A percentile compares a stretch with the other conserved stretches of the same genome.
Evolutionary conservation across 1,284 basidiomycete species (phyloP).

Genomic region (Malassezia pachydermatis): DNA sequence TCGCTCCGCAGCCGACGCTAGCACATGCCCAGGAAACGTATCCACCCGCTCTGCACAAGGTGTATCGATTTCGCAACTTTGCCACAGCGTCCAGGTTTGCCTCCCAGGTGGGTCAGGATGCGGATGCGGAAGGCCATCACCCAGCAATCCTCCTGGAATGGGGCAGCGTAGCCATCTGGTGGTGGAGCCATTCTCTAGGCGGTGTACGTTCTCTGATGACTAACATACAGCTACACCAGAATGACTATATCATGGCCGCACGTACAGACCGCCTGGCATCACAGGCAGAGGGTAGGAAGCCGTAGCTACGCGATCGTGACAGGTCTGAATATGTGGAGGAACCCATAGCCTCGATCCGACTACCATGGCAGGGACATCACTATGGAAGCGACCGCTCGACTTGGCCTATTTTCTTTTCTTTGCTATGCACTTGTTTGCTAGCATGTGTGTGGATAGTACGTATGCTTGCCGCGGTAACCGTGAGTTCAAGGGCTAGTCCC

Average conservation of each 20-base stretch:
- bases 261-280: constrained; percentile 37
- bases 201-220: constrained; percentile 27
- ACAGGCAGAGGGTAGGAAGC: constrained; percentile 27
- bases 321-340: background rate
- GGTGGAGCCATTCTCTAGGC: constrained; percentile 45
- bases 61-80: constrained; percentile 39
- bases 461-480: background rate
- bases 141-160: constrained; percentile 42
- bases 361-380: background rate
- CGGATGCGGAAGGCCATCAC: constrained; percentile 39
- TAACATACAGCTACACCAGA: constrained; percentile 33
- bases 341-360: background rate
- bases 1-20: constrained; percentile 24
- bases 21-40: constrained; percentile 12
- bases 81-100: constrained; percentile 29
- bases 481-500: constrained; percentile 19
- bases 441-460: constrained; percentile 20
- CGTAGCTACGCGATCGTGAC: background rate
- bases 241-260: constrained; percentile 46
- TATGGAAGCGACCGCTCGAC: constrained; percentile 16
- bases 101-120: constrained; percentile 24
- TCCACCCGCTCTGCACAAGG: constrained; percentile 27
- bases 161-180: constrained; percentile 40
- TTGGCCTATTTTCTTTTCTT: constrained; percentile 17
- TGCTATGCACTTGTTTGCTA: constrained; percentile 16